Evolutionary conservation across 2,329 filamentous ascomycete species (phyloP).

Genomic region (Calonectria fujianensis): DNA sequence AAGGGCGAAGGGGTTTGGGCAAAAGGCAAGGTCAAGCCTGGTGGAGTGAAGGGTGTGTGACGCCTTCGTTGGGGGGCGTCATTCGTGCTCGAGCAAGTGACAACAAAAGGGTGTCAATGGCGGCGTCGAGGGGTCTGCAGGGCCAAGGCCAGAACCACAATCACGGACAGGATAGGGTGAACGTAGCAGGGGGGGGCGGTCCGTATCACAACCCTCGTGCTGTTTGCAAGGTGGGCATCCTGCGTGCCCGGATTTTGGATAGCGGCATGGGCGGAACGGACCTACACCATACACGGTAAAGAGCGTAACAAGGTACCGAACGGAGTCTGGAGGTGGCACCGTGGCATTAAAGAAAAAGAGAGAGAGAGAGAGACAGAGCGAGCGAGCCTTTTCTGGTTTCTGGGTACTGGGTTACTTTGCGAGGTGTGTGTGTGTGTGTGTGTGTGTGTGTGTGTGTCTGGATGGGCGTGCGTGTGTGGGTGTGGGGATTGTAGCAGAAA

Average conservation of each 20-base stretch:
- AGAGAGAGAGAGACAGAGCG: background rate
- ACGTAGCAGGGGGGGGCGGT: conserved; percentile 34
- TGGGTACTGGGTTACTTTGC: background rate
- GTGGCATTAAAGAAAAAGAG: conserved; percentile 48
- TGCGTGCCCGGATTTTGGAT: conserved; percentile 49
- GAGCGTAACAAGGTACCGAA: conserved; percentile 35
- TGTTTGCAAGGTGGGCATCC: conserved; percentile 22
- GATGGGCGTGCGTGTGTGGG: background rate
- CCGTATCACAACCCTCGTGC: conserved; percentile 1
- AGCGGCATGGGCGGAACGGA: conserved; percentile 44
- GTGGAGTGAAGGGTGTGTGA: conserved; percentile 49
- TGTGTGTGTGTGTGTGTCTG: background rate
- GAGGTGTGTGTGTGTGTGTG: background rate
- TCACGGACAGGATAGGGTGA: conserved; percentile 49
- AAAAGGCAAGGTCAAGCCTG: conserved; percentile 41
- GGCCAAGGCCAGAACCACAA: conserved; percentile 37
- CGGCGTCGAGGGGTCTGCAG: conserved; percentile 29
- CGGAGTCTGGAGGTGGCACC: conserved; percentile 51
- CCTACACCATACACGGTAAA: conserved; percentile 46
- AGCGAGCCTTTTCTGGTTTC: conserved; percentile 1
- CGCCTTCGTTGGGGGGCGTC: conserved; percentile 40
- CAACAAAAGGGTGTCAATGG: conserved; percentile 21
- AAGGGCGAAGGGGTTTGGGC: conserved; percentile 51
- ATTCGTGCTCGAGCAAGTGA: conserved; percentile 13
- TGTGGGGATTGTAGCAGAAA: conserved; percentile 5